phyloP scores from a whole-genome alignment of 2,329 filamentous ascomycete genomes.

The Thermoascus crustaceus region DNA sequence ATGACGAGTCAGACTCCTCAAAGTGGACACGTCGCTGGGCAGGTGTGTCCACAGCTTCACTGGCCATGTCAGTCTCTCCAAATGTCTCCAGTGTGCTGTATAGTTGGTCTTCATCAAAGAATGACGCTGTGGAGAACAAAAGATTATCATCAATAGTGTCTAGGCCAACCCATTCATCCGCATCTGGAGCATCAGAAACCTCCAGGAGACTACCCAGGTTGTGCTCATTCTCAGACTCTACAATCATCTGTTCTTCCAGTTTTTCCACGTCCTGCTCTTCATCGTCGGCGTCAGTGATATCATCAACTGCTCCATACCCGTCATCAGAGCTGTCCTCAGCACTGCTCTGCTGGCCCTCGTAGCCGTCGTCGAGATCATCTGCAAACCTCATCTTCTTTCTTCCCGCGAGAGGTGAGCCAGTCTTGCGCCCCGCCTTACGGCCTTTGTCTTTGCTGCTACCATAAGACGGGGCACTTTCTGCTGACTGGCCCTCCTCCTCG shows the following conservation, averaged over 20 bases:
- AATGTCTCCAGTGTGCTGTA: slow-evolving; percentile 32
- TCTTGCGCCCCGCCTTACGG: slow-evolving; percentile 35
- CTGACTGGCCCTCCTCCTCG: slow-evolving; percentile 37
- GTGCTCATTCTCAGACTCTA: slow-evolving; percentile 37
- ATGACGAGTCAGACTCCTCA: slow-evolving; percentile 52
- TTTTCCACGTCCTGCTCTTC: slow-evolving; percentile 71
- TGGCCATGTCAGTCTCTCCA: slow-evolving; percentile 28
- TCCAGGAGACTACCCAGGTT: slow-evolving; percentile 15
- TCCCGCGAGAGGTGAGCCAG: slow-evolving; percentile 17
- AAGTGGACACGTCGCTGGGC: slow-evolving; percentile 65
- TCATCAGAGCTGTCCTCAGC: slow-evolving; percentile 49
- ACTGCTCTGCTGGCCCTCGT: slow-evolving; percentile 22
- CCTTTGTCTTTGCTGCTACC: slow-evolving; percentile 23
- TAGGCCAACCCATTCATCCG: slow-evolving; percentile 48
- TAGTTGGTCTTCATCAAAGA: slow-evolving; percentile 37
- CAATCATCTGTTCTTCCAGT: slow-evolving; percentile 69
- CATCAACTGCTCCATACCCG: slow-evolving; percentile 68
- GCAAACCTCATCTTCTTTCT: slow-evolving; percentile 28
- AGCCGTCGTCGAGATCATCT: slow-evolving; percentile 27
- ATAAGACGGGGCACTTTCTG: slow-evolving; percentile 36
- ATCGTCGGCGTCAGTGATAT: slow-evolving; percentile 71
- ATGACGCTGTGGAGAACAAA: slow-evolving; percentile 32
- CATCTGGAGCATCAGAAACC: slow-evolving; percentile 16
- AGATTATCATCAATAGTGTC: slow-evolving; percentile 35
- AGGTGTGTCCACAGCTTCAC: slow-evolving; percentile 34